Base-by-base conservation (phyloP, 768 basidiomycete species). In the Hypholoma fasciculare region DNA sequence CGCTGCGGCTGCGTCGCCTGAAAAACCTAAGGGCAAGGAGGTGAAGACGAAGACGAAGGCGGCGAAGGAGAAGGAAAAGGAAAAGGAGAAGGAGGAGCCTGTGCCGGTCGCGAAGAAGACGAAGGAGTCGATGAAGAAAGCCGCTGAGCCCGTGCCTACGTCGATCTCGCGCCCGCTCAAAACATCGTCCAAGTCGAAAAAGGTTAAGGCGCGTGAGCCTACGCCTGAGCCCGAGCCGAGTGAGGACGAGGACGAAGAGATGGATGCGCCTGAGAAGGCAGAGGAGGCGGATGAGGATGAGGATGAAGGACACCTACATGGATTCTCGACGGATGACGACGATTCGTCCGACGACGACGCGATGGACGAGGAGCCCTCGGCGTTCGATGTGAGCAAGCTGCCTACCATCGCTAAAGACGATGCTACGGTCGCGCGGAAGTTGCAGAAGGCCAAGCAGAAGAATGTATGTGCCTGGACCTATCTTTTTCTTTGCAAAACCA, bases 361-460 rank as follows among this genome's bases (percentile, higher is more conserved):
- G 52, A 81, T 78, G 63, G 82, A 82, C 27, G 82, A 76, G 2
- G 82, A 84, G 52, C 72, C 75, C 14, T 72, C 78, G 11, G 77
- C 78, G 11, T 71, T 95, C 43, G 89, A 95, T 61, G 74, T 94
- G 26, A 75, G 68, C 23, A 87, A 85, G 64, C 78, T 98, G 39
- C 96, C 95, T 1, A 94, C 92, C 0, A 77, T 94, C 23, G 90
- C 91, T 23, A 96, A 94, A 67, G 94, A 96, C 69, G 94, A 96
- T 67, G 87, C 80, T 43, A 83, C 78, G 1, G 89, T 98, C 12
- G 86, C 89, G 62, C 75, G 75, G 62, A 87, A 80, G 67, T 71
- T 87, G 4, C 83, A 83, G 57, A 82, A 79, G 49, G 85, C 86
- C 0, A 82, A 84, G 65, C 75, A 78, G 63, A 83, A 89, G 69